Conservation (phyloP, 768 basidiomycete species). For the Clitopilus hobsonii region DNA sequence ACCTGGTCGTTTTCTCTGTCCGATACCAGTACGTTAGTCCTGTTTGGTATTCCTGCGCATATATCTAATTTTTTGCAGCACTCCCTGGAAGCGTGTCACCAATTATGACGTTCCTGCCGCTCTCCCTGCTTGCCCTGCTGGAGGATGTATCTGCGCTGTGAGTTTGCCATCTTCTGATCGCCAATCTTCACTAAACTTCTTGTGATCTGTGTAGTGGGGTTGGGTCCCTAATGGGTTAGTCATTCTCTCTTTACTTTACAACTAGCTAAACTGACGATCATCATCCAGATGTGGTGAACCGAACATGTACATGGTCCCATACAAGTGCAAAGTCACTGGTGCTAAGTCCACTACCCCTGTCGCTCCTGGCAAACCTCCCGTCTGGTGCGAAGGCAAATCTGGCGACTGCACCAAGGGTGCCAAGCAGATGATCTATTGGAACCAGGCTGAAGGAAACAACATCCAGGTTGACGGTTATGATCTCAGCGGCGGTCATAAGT, state of each 20-base stretch:
- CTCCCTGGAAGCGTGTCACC: slow-evolving; percentile 47
- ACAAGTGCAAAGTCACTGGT: slow-evolving; percentile 44
- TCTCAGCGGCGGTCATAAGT: slow-evolving; percentile 30
- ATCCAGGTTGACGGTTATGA: slow-evolving; percentile 39
- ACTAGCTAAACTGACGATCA: not conserved
- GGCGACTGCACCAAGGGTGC: slow-evolving; percentile 39
- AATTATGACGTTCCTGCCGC: slow-evolving; percentile 43
- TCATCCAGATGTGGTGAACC: slow-evolving; percentile 43
- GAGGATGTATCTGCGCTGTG: slow-evolving; percentile 50
- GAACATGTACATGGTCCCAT: slow-evolving; percentile 46
- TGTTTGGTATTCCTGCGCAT: too few relatives aligned
- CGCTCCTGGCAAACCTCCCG: slow-evolving; percentile 36
- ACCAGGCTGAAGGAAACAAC: slow-evolving; percentile 45
- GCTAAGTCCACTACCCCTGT: slow-evolving; percentile 35
- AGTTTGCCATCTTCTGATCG: slow-evolving; percentile 15
- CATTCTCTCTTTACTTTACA: not conserved
- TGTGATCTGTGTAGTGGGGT: slow-evolving; percentile 35
- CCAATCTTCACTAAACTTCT: not conserved
- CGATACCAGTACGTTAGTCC: slow-evolving; percentile 39
- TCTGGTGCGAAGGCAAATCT: slow-evolving; percentile 48
- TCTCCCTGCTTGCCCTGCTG: slow-evolving; percentile 45
- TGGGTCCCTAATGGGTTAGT: slow-evolving; percentile 47
- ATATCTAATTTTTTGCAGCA: slow-evolving; percentile 25
- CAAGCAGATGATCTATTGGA: slow-evolving; percentile 55
- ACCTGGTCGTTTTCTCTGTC: slow-evolving; percentile 50